Percentiles rank a stretch among this genome's conserved stretches.
These are phyloP conservation scores for Ceratocystis colombiana DNA, from an alignment of 2,329 filamentous ascomycete genomes.

Conservation along the genomic window DNA sequence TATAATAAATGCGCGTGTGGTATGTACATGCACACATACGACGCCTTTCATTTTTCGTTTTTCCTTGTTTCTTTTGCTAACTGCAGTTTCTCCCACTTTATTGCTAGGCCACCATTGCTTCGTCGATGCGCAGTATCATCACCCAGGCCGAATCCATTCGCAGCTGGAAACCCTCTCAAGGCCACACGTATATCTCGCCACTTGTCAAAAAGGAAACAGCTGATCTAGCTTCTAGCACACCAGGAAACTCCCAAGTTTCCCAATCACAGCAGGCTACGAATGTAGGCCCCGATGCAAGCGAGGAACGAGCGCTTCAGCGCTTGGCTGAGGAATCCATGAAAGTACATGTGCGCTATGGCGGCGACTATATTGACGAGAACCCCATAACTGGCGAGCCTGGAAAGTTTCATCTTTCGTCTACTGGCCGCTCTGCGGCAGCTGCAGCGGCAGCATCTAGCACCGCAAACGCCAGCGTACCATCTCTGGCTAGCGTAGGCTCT, in stretches of 20 bases:
- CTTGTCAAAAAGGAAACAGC: constrained; percentile 28
- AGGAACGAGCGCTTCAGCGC: constrained; percentile 37
- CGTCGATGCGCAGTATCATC: constrained; percentile 44
- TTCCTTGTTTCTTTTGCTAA: background rate
- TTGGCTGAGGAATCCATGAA: constrained; percentile 49
- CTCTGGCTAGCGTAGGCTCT: background rate
- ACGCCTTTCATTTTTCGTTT: background rate
- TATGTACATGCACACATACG: constrained; percentile 31
- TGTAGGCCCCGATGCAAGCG: constrained; percentile 30
- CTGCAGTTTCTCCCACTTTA: background rate
- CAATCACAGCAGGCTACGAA: constrained; percentile 24
- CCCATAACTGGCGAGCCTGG: constrained; percentile 57
- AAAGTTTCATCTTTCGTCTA: constrained; percentile 54
- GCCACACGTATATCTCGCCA: constrained; percentile 43
- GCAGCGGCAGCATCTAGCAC: constrained; percentile 6
- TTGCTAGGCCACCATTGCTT: constrained; percentile 44
- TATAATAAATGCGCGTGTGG: constrained; percentile 49
- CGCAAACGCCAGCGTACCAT: background rate
- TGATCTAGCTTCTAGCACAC: constrained; percentile 30
- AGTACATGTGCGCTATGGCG: constrained; percentile 49
- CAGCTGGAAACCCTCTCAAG: constrained; percentile 46
- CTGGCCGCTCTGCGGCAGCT: constrained; percentile 35
- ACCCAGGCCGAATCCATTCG: constrained; percentile 42
- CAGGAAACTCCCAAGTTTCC: constrained; percentile 29
- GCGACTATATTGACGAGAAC: constrained; percentile 58